Evolutionary conservation across 2,329 filamentous ascomycete species (phyloP).

Genomic region (Talaromyces sp.): DNA sequence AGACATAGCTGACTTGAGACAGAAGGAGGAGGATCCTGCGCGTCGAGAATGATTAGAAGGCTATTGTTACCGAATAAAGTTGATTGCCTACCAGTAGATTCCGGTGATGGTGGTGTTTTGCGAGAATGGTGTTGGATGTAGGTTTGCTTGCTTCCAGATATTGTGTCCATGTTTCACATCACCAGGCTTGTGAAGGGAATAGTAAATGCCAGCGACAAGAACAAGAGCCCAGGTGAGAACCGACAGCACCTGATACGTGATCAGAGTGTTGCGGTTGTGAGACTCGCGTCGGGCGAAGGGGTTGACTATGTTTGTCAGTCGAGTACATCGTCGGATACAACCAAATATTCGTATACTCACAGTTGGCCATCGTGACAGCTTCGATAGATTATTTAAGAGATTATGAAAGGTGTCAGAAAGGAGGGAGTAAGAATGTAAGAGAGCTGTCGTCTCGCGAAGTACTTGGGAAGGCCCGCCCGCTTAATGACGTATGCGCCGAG

Average conservation of each 20-base stretch:
- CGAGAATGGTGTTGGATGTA: slow-evolving; percentile 68
- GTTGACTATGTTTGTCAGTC: slow-evolving; percentile 54
- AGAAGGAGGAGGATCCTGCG: slow-evolving; percentile 68
- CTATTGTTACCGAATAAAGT: too few species aligned
- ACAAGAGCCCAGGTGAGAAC: slow-evolving; percentile 71
- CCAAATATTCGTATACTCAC: not conserved
- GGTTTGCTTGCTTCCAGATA: slow-evolving; percentile 72
- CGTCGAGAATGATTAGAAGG: not conserved
- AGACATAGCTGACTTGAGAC: slow-evolving; percentile 71
- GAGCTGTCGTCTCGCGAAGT: not conserved
- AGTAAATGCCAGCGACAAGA: slow-evolving; percentile 70
- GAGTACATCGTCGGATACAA: not conserved
- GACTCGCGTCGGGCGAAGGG: slow-evolving; percentile 70
- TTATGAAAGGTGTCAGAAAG: too few species aligned
- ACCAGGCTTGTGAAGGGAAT: slow-evolving; percentile 61
- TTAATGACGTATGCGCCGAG: not conserved
- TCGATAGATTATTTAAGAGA: not conserved
- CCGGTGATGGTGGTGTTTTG: slow-evolving; percentile 61
- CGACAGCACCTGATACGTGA: slow-evolving; percentile 72
- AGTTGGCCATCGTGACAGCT: slow-evolving; percentile 9
- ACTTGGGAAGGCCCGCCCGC: not conserved
- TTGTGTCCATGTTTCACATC: slow-evolving; percentile 60
- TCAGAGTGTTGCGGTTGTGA: slow-evolving; percentile 59
- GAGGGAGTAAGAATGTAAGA: not conserved
- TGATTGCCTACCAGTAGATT: slow-evolving; percentile 67